A percentile compares a stretch with the other conserved stretches of the same genome.
These are phyloP conservation scores for Thielaviopsis euricoi DNA, from an alignment of 2,329 filamentous ascomycete genomes.

Conservation along the genomic window DNA sequence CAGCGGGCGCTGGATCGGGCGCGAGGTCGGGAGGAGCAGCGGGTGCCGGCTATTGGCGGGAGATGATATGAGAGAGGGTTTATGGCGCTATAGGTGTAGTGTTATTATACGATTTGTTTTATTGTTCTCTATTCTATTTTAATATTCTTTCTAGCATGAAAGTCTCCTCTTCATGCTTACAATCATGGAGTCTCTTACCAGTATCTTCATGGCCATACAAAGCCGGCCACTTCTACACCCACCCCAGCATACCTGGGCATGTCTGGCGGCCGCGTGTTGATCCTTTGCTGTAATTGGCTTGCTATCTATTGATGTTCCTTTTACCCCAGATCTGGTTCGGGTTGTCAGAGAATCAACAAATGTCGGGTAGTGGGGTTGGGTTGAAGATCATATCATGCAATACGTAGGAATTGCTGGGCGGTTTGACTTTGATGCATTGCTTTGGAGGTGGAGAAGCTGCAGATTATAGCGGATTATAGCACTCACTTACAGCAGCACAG, in stretches of 20 bases:
- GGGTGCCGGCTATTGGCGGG: background rate
- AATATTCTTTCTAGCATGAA: background rate
- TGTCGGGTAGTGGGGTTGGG: constrained; percentile 5
- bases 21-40: constrained; percentile 21
- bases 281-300: constrained; percentile 7
- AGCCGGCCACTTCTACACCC: background rate
- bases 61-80: too few relatives aligned
- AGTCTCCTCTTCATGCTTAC: constrained; percentile 2
- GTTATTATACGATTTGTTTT: background rate
- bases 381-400: constrained; percentile 2
- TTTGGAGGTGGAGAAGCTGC: constrained; percentile 4
- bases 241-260: constrained; percentile 8
- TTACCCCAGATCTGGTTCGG: constrained; percentile 4
- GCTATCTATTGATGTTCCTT: constrained; percentile 8
- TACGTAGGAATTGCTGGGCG: constrained; percentile 3
- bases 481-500: too few relatives aligned
- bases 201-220: constrained; percentile 3
- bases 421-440: constrained; percentile 6
- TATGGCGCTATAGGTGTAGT: too few relatives aligned
- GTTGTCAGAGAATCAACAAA: constrained; percentile 5
- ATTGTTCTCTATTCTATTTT: too few relatives aligned
- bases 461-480: too few relatives aligned
- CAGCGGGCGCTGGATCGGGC: constrained; percentile 33
- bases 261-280: constrained; percentile 9
- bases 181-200: constrained; percentile 5